Base-by-base conservation (phyloP, 2,329 filamentous ascomycete genomes). In the Bipolaris cookei region DNA sequence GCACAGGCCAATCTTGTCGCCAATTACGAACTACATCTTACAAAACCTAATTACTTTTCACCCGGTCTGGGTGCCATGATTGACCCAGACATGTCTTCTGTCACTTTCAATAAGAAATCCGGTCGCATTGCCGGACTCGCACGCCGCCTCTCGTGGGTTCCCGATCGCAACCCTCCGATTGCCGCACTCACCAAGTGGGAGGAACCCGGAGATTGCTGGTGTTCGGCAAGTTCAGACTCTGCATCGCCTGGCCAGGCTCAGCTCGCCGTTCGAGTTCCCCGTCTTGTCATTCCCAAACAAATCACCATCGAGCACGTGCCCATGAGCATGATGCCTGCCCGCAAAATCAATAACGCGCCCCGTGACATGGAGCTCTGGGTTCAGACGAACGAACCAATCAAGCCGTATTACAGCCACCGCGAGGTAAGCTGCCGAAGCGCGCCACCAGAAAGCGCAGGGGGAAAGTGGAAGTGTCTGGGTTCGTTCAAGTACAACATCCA, bases 151-250 rank as follows among this genome's bases (percentile, higher is more conserved):
- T 66, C 55, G 13, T 68, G 53, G 11, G 58, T 65, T 10, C 51
- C 66, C 50, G 49, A 43, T 65, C 65, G 68, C 74, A 67, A 67
- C 18, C 77, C 81, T 1, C 81, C 83, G 0, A 68, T 78, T n/a
- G 75, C 81, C 0, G 91, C 90, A 0, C 81, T 97, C 2, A 72
- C 77, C 1, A 77, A 81, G 3, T 97, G 93, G 92, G 80, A 87
- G 8, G 90, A 96, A 46, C 84, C 89, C 32, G 91, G 90, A 18
- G 90, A 98, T 60, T 96, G 92, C 76, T 98, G 92, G 90, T 98
- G 94, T 74, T 87, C 89, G 4, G 76, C 79, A 8, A 48, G 43
- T 82, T 80, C 65, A 62, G 21, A 61, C 58, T 3, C 77, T 78
- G 45, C 20, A 0, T 77, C 81, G 14, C 81, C 81, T 6, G 81